phyloP scores from a whole-genome alignment of 225 moss, liverwort and hornwort genomes.

The Polytrichum commune region DNA sequence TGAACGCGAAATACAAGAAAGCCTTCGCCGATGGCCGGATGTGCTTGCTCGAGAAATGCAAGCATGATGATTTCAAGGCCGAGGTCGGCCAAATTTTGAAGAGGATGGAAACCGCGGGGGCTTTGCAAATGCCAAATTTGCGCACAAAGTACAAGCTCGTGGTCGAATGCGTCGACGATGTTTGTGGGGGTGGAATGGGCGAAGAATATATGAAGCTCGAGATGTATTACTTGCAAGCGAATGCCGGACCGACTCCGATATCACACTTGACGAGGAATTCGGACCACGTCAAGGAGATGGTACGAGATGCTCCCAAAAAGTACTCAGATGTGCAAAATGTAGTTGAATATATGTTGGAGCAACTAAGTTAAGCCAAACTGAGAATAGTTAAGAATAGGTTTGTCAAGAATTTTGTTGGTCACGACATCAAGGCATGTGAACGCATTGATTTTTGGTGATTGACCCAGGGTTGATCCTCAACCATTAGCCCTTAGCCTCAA shows the following conservation, averaged over 20 bases:
- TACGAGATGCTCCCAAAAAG: neutral
- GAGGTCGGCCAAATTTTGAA: conserved; percentile 17
- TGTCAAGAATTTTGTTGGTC: no score
- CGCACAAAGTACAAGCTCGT: conserved; percentile 16
- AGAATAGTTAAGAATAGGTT: neutral
- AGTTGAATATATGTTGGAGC: conserved; percentile 20
- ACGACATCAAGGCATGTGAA: no score
- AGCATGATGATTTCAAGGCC: conserved; percentile 25
- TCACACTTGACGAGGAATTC: neutral
- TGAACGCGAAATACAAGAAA: conserved; percentile 22
- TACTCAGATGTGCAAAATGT: conserved; percentile 20
- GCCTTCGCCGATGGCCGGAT: conserved; percentile 4
- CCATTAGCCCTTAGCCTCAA: no score
- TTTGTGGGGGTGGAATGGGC: conserved; percentile 20
- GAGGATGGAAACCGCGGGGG: conserved; percentile 13
- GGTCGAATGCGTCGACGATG: conserved; percentile 15
- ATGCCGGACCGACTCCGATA: neutral
- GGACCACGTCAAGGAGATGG: conserved; percentile 9
- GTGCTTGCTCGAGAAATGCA: conserved; percentile 11
- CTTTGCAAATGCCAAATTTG: conserved; percentile 14
- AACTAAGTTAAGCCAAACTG: conserved; percentile 4
- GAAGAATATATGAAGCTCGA: conserved; percentile 25
- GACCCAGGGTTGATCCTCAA: no score
- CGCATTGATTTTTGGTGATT: no score
- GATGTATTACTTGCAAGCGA: conserved; percentile 11